Base-by-base conservation (phyloP, 257 asterid genomes). In the Fraxinus cuspidata region DNA sequence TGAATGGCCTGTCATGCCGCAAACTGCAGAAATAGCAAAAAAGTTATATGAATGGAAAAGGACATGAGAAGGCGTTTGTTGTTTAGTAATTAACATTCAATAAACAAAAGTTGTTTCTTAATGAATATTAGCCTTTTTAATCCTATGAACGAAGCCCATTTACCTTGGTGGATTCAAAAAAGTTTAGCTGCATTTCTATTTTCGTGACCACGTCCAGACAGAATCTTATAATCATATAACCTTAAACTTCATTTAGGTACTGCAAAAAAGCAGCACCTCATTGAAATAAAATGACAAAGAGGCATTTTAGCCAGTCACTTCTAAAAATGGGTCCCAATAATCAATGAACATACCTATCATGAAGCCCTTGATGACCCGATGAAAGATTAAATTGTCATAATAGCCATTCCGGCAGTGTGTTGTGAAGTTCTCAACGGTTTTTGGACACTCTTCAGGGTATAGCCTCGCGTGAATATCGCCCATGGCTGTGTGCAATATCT, bases 401-500 rank as follows among this genome's bases (percentile, higher is more conserved):
- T 95, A 95, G 42, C 99, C 98, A 74, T 93, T 95, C 82, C 85
- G 88, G 89, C 99, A 95, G 80, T 93, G 99, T 63, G 98, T 95
- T 31, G 99, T 95, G 84, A 95, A 93, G 85, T 95, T 95, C 86
- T 95, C 98, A 80, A 95, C 97, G 0, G 99, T 95, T 86, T 91
- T 93, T 49, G 99, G 99, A 77, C 99, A 95, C 85, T 95, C 99
- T 85, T 95, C 99, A 68, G 99, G 98, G 83, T 90, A 95, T 53
- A 95, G 88, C 81, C 89, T 91, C 90, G 93, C 85, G 86, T 95
- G 98, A 79, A 93, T 85, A 86, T 95, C 99, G 83, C 99, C 99
- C 99, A 93, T 90, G 51, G 94, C 91, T 67, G 97, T 93, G 84
- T 95, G 99, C 87, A 95, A 58, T 76, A 95, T 89, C 99, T 93